Conservation (phyloP, 2,329 filamentous ascomycete species). For the Dothistroma septosporum region DNA sequence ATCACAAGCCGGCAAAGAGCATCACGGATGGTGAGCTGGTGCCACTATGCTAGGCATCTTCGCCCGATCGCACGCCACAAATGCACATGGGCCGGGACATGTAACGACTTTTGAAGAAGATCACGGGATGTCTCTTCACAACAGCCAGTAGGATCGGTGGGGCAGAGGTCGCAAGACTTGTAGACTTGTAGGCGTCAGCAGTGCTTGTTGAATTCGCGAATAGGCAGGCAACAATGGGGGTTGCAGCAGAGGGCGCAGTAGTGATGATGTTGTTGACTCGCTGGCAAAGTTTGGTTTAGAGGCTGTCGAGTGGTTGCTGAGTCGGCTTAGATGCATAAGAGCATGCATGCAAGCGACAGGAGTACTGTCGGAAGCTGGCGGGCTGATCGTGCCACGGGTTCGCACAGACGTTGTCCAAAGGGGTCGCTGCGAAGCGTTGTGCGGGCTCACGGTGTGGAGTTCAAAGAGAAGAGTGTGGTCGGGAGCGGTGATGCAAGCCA, state of each 20-base stretch:
- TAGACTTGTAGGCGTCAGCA: neutral
- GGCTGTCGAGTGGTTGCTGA: neutral
- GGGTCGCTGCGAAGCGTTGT: neutral
- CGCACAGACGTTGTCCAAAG: neutral
- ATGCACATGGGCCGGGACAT: neutral
- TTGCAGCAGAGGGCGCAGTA: neutral
- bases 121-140: neutral
- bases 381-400: neutral
- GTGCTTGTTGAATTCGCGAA: neutral
- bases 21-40: too few species aligned
- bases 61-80: neutral
- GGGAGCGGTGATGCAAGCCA: neutral
- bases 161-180: neutral
- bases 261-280: neutral
- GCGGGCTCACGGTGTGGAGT: too few species aligned
- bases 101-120: neutral
- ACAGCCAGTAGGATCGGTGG: neutral
- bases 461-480: neutral
- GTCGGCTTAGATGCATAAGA: neutral
- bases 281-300: neutral
- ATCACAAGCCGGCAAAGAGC: neutral
- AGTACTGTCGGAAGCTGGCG: neutral
- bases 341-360: neutral
- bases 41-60: neutral
- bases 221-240: neutral